Base-by-base conservation (phyloP, 2,329 filamentous ascomycete species). In the Colletotrichum melonis region DNA sequence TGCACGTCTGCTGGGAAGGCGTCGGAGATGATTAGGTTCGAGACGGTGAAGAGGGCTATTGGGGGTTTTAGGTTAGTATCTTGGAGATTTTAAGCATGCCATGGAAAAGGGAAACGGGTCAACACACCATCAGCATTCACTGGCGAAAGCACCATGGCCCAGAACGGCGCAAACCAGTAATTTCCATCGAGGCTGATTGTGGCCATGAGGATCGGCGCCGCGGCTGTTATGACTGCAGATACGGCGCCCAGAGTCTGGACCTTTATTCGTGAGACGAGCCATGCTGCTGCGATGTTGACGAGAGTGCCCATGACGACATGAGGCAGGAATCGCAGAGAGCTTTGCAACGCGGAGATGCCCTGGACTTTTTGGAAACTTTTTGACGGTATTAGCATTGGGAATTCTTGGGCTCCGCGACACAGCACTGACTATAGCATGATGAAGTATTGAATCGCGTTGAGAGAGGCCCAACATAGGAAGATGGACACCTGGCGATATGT, bases 181-280 rank as follows among this genome's bases (percentile, higher is more conserved):
- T 82, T 82, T 80, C 85, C 86, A 0, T 80, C 77, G 0, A 88
- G 81, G 0, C 83, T 76, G 12, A 87, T 82, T 0, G 89, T 78
- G 0, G 89, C 89, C 88, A 91, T 90, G 5, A 91, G 78, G 3
- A 89, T 78, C 0, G 89, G 87, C 0, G 88, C 82, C 0, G 85
- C 71, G 42, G 87, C 80, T 30, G 84, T 86, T 28, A 90, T 77
- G 0, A 85, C 42, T 0, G 85, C 84, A 1, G 85, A 82, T 8
- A 83, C 77, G 1, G 84, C 82, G 5, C 78, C 80, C 2, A 87
- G 75, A 0, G 79, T 81, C 38, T 83, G 80, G 1, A 87, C 81
- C 3, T 79, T 79, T 35, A 84, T 81, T 5, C 79, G 76, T 0
- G 82, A 79, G 19, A 85, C 82, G 26, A 88, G 79, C 28, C 85